phyloP scores from a whole-genome alignment of 2,329 filamentous ascomycete species.

The Cytospora leucostoma region DNA sequence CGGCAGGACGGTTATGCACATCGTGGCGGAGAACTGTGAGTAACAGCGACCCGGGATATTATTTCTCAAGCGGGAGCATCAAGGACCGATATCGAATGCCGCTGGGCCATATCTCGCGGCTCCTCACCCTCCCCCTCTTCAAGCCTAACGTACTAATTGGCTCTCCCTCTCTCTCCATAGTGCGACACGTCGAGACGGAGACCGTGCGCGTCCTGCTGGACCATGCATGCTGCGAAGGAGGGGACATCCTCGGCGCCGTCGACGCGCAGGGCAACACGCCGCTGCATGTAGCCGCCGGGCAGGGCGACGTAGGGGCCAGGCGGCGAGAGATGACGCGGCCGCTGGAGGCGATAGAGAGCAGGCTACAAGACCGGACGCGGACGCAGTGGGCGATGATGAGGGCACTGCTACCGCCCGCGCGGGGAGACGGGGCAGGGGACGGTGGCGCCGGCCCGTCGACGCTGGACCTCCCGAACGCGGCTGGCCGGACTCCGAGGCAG shows the following conservation, averaged over 20 bases:
- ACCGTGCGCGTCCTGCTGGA: conserved; percentile 30
- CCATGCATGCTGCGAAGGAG: neutral
- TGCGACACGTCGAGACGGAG: conserved; percentile 28
- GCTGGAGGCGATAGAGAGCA: too few relatives aligned
- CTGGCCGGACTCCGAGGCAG: neutral
- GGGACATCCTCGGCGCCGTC: neutral
- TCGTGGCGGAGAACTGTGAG: conserved; percentile 28
- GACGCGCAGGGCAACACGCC: neutral
- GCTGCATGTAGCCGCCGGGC: neutral
- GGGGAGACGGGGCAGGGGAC: neutral
- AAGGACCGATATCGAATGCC: too few relatives aligned
- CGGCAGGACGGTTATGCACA: conserved; percentile 33
- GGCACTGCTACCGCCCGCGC: neutral
- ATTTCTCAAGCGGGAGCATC: too few relatives aligned
- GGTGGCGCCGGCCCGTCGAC: neutral
- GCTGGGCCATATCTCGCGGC: too few relatives aligned
- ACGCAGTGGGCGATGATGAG: conserved; percentile 3
- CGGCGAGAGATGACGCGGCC: neutral
- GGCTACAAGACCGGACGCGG: neutral
- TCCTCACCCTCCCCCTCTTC: too few relatives aligned
- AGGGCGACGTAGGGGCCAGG: neutral
- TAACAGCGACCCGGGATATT: too few relatives aligned
- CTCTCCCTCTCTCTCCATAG: neutral
- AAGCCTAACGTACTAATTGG: too few relatives aligned
- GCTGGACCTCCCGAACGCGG: neutral